phyloP scores from a whole-genome alignment of 768 basidiomycete genomes.

The Kwoniella sp. region DNA sequence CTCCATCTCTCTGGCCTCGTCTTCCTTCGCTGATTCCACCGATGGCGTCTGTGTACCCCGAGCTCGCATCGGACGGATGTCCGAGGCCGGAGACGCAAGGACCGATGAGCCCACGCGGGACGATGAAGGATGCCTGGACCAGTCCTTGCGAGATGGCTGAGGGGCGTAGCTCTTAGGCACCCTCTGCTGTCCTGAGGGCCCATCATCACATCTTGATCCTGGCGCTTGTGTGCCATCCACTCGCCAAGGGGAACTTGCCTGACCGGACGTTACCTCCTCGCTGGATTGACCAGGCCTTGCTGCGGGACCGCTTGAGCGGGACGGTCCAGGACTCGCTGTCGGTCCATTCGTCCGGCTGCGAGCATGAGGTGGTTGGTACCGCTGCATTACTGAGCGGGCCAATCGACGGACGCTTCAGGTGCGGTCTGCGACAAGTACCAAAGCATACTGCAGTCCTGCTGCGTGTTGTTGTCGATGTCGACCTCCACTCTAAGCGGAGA shows the following conservation, averaged over 20 bases:
- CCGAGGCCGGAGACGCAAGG: constrained; percentile 25
- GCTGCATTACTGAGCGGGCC: no score
- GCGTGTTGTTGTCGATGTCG: no score
- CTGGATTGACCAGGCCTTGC: background rate
- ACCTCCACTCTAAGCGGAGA: no score
- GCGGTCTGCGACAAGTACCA: no score
- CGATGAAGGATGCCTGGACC: background rate
- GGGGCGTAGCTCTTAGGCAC: background rate
- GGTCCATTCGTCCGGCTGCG: constrained; percentile 7
- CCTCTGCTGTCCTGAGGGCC: no score
- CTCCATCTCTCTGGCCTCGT: constrained; percentile 37
- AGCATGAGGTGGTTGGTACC: constrained; percentile 26
- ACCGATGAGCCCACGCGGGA: background rate
- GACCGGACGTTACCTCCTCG: background rate
- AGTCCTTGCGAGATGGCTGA: constrained; percentile 6
- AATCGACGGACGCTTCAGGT: no score
- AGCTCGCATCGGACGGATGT: constrained; percentile 26
- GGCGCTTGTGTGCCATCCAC: no score
- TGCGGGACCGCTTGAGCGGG: background rate
- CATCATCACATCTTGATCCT: background rate
- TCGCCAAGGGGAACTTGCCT: background rate
- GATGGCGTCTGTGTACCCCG: background rate
- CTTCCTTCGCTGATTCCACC: background rate
- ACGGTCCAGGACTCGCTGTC: background rate
- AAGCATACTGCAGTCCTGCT: no score